Evolutionary conservation across 2,329 filamentous ascomycete genomes (phyloP), one percentile per base, ranked within the genome.

Genomic region (Neonectria ditissima): DNA sequence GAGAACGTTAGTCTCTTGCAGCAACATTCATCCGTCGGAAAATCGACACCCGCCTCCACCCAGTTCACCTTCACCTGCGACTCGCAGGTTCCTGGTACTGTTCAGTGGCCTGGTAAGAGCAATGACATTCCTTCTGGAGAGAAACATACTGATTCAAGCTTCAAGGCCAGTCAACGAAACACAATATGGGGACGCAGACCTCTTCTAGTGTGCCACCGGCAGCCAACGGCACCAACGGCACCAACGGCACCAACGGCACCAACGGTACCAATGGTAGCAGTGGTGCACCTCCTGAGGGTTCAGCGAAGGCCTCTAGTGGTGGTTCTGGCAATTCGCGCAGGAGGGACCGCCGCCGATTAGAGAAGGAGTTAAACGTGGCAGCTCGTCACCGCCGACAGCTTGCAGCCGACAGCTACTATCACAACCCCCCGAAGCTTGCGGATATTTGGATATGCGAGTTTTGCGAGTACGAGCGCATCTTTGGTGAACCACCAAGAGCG

Each of bases 21-120:
- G 61, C 91, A 93, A 75, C 89, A 91, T 77, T 74, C 75, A 9
- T 81, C 86, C 18, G 79, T 83, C 6, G 83, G 83, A 62, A 90
- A 87, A 72, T 76, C 86, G 4, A 89, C 86, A 37, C 89, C 92
- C 5, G 87, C 91, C 6, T 93, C 94, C 60, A 91, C 92, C 0
- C 93, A 97, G 72, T 99, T 99, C 77, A 99, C 96, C 10, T 99
- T 99, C 76, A 97, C 93, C 13, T 97, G 94, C 79, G 92, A 97
- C 73, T 95, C 94, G 1, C 93, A 96, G 75, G 93, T 94, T 39
- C 90, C 92, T 1, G 93, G 91, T 63, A 89, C 91, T 59, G 87
- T 93, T 76, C 89, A 90, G 55, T 93, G 92, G 89, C 92, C 92
- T 45, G 88, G 90, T 74, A 79, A 80, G 65, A 71, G 32, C 22